Evolutionary conservation across 2,329 filamentous ascomycete species (phyloP).

Genomic region (Stagonosporopsis cucurbitacearum): DNA sequence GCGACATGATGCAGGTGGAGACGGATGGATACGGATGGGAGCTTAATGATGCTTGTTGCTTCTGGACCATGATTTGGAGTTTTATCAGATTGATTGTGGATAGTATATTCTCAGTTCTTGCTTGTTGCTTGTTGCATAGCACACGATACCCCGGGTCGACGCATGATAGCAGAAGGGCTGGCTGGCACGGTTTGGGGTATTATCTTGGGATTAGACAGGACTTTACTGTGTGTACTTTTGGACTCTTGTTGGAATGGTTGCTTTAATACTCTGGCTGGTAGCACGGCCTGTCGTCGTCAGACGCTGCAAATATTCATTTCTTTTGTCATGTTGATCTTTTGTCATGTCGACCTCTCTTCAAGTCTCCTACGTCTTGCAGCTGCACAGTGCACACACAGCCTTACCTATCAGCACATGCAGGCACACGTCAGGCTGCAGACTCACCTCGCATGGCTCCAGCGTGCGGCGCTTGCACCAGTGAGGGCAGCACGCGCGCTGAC

Average conservation of each 20-base stretch:
- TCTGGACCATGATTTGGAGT: slow-evolving; percentile 36
- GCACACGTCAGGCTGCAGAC: slow-evolving; percentile 4
- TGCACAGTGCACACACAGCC: not conserved
- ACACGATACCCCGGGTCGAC: slow-evolving; percentile 48
- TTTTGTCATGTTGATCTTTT: not conserved
- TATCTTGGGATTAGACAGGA: slow-evolving; percentile 22
- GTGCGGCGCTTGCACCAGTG: slow-evolving; percentile 6
- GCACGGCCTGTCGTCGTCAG: slow-evolving; percentile 14
- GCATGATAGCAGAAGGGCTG: slow-evolving; percentile 28
- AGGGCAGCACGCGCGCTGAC: slow-evolving; percentile 22
- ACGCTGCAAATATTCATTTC: slow-evolving; percentile 19
- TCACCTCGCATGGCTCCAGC: not conserved
- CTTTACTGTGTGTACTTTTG: slow-evolving; percentile 19
- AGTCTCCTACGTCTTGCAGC: not conserved
- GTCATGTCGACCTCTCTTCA: not conserved
- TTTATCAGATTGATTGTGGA: slow-evolving; percentile 34
- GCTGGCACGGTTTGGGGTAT: slow-evolving; percentile 23
- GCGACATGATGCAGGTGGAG: slow-evolving; percentile 36
- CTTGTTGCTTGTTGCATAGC: slow-evolving; percentile 42
- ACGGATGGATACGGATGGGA: slow-evolving; percentile 33
- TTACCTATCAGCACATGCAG: too few relatives aligned
- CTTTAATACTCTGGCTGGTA: slow-evolving; percentile 27
- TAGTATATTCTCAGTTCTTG: slow-evolving; percentile 35
- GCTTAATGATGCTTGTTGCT: slow-evolving; percentile 43
- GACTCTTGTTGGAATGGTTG: slow-evolving; percentile 24